A percentile compares a stretch with the other conserved stretches of the same genome.
phyloP scores from a whole-genome alignment of 768 basidiomycete genomes.

The Holtermannia corniformis region DNA sequence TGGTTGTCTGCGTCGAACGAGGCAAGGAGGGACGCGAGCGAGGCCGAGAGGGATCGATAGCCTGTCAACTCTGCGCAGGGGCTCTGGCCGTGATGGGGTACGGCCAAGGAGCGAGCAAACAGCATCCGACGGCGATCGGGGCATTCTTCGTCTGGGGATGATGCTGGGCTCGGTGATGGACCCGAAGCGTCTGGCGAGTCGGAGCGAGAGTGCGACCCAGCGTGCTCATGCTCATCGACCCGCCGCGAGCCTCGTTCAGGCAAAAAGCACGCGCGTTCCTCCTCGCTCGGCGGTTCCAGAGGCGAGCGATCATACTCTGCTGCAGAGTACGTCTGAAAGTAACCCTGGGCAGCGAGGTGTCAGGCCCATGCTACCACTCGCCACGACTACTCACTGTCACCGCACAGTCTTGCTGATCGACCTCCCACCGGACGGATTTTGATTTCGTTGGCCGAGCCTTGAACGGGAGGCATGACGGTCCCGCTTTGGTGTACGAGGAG shows the following conservation, averaged over 20 bases:
- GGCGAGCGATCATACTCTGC: constrained; percentile 66
- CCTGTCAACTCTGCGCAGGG: constrained; percentile 27
- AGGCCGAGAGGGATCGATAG: constrained; percentile 29
- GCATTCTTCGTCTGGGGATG: too few relatives aligned
- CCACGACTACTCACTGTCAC: not conserved
- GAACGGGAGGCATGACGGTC: too few relatives aligned
- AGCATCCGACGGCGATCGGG: constrained; percentile 35
- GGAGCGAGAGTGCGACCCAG: not conserved
- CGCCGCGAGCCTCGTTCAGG: constrained; percentile 58
- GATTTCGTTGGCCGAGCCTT: not conserved
- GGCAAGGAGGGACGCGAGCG: constrained; percentile 13
- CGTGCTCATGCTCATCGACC: constrained; percentile 7
- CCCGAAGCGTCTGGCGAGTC: constrained; percentile 31
- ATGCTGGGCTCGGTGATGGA: too few relatives aligned
- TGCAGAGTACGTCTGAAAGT: constrained; percentile 45
- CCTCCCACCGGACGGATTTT: not conserved
- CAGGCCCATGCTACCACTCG: not conserved
- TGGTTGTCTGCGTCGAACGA: not conserved
- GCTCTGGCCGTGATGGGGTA: constrained; percentile 2
- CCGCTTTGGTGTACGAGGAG: not conserved
- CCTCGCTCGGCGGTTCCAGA: constrained; percentile 49
- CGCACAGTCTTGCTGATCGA: not conserved
- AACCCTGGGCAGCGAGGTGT: constrained; percentile 27
- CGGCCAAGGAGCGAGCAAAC: constrained; percentile 28
- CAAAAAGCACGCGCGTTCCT: constrained; percentile 58